A percentile compares a stretch with the other conserved stretches of the same genome.
Evolutionary conservation across 106 monocot species (phyloP).

Genomic region (Dendrobium chrysotoxum): DNA sequence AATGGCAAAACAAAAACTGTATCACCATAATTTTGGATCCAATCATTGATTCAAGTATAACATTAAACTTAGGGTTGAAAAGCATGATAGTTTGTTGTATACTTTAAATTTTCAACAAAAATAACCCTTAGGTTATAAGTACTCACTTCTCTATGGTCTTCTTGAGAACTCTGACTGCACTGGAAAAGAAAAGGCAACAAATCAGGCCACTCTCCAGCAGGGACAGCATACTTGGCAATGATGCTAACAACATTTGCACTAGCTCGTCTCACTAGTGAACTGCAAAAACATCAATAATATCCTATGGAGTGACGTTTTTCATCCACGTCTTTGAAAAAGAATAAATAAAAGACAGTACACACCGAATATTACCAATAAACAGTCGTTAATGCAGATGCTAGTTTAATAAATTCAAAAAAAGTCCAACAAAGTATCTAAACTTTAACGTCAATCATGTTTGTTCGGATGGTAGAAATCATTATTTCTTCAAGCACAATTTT

Average conservation of each 20-base stretch:
- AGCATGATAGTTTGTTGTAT: not conserved
- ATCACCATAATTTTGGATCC: not conserved
- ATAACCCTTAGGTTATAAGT: not conserved
- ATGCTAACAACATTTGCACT: slow-evolving; percentile 91
- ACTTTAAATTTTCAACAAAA: not conserved
- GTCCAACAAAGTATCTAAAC: not conserved
- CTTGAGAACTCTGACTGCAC: slow-evolving; percentile 92
- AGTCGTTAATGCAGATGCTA: not conserved
- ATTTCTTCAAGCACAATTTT: not conserved
- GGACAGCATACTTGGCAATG: slow-evolving; percentile 95
- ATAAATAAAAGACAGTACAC: not conserved
- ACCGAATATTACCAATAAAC: not conserved
- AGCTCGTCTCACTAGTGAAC: slow-evolving; percentile 76
- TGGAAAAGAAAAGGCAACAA: slow-evolving; percentile 90
- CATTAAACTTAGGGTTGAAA: not conserved
- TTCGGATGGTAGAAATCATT: not conserved
- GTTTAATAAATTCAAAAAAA: not conserved
- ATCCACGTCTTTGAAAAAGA: not conserved
- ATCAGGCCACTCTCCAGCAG: slow-evolving; percentile 94
- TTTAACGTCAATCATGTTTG: not conserved
- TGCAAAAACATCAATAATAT: slow-evolving; percentile 19
- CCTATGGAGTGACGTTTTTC: not conserved
- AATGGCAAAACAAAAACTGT: not conserved
- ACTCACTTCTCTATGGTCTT: slow-evolving; percentile 97
- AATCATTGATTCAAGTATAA: not conserved